Evolutionary conservation across 768 basidiomycete species (phyloP).

Genomic region (Boletus vermiculosoides): DNA sequence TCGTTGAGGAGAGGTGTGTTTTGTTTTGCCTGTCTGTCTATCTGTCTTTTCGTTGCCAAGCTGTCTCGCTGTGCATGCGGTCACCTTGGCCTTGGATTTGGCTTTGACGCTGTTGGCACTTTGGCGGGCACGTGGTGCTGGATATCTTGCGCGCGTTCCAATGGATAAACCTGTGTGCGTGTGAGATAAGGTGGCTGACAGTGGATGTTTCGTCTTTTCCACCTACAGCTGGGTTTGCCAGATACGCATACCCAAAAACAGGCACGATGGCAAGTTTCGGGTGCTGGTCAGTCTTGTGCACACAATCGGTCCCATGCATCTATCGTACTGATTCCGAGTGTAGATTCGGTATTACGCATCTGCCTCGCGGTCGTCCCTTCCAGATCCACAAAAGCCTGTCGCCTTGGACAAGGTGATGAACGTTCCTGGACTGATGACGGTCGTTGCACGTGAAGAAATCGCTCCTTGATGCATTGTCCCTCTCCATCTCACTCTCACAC

Average conservation of each 20-base stretch:
- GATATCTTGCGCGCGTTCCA: background rate
- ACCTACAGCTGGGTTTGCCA: conserved; percentile 59
- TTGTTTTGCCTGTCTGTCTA: background rate
- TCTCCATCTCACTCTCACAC: background rate
- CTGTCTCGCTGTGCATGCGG: background rate
- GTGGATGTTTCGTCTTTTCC: background rate
- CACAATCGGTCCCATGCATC: background rate
- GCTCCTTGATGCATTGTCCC: conserved; percentile 10
- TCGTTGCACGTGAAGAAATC: conserved; percentile 45
- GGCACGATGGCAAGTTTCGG: conserved; percentile 51
- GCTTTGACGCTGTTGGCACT: background rate
- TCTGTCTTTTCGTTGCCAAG: background rate
- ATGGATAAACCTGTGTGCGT: background rate
- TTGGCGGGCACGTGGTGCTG: background rate
- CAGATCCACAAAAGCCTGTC: conserved; percentile 63
- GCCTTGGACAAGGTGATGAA: conserved; percentile 57
- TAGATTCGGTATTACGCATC: conserved; percentile 65
- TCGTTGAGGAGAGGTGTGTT: conserved; percentile 70
- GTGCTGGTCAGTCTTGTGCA: conserved; percentile 48
- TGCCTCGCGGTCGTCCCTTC: conserved; percentile 49
- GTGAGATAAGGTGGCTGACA: conserved; percentile 4
- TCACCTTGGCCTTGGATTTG: background rate
- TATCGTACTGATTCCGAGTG: background rate
- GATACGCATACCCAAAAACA: conserved; percentile 53
- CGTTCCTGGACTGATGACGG: conserved; percentile 76